These are phyloP conservation scores for Cladosporium sp. DNA, from an alignment of 2,329 filamentous ascomycete species.

Conservation along the genomic window DNA sequence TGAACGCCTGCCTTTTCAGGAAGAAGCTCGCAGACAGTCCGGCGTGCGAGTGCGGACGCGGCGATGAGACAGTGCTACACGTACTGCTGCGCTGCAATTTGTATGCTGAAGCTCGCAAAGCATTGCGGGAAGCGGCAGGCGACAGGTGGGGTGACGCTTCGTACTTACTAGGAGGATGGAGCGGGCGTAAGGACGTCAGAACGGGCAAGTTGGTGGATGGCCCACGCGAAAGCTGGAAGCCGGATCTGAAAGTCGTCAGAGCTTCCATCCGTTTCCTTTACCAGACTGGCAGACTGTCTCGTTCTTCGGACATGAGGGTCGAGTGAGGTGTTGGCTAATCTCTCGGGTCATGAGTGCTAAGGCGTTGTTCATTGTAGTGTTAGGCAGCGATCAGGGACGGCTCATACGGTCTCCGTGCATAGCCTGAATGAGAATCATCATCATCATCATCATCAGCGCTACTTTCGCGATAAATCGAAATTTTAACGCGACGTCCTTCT, in stretches of 20 bases:
- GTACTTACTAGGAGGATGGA: too few species aligned
- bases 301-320: slow-evolving; percentile 20
- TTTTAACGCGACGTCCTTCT: background rate
- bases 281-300: slow-evolving; percentile 22
- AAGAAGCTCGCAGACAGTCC: slow-evolving; percentile 18
- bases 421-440: too few species aligned
- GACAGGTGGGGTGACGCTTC: too few species aligned
- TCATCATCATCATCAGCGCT: too few species aligned
- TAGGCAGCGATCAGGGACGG: background rate
- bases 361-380: background rate
- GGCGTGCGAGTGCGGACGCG: slow-evolving; percentile 13
- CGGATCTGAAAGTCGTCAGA: slow-evolving; percentile 12
- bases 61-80: slow-evolving; percentile 18
- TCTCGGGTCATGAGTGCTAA: slow-evolving; percentile 9
- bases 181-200: slow-evolving; percentile 9
- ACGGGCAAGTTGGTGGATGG: slow-evolving; percentile 18
- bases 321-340: slow-evolving; percentile 17
- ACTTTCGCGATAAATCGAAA: too few species aligned
- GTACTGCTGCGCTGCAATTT: slow-evolving; percentile 15
- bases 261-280: slow-evolving; percentile 16
- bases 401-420: too few species aligned
- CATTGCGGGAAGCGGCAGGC: background rate
- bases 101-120: slow-evolving; percentile 9
- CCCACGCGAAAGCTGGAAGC: slow-evolving; percentile 21
- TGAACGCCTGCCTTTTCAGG: slow-evolving; percentile 17